Base-by-base conservation (phyloP, 805 yeast genomes). In the Ogataea naganishii region DNA sequence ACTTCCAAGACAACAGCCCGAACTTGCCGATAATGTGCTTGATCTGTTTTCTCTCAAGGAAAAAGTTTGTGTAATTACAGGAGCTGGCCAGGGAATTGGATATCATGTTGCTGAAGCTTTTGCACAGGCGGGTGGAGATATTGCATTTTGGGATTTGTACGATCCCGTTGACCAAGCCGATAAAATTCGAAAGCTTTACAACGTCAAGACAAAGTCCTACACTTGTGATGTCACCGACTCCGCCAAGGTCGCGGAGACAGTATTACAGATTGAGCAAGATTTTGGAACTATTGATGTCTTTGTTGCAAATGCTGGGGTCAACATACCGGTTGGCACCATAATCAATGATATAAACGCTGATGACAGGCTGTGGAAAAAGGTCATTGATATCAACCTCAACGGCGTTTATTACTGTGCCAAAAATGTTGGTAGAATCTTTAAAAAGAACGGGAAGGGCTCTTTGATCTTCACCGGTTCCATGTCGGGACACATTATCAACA, bases 1-100 rank as follows among this genome's bases (percentile, higher is more conserved):
- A 4, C 31, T 75, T 13, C 85, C 85, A 35, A 56, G 60, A 29
- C 58, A 66, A 27, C 60, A 64, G 6, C 86, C 86, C 29, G 49
- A 56, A 37, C 56, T 73, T 16, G 59, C 77, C 16, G 49, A 56
- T 32, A 74, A 78, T 26, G 62, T 62, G 13, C 38, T 58, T 12
- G 58, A 57, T 15, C 49, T 62, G 23, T 62, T 64, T 41, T 61
- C 68, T 7, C 48, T 62, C 38, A 53, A 53, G 43, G 64, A 62
- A 8, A 61, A 61, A 40, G 64, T 60, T 11, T 61, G 62, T 7
- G 60, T 60, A n/a, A 54, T 62, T 23, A 62, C 66, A 3, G 67
- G 67, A 9, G 52, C 62, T 6, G 58, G 58, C 13, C 47, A 56
- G 17, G 67, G 67, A 16, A 61, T 62, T 31, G 67, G 67, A 4